Percentiles rank a stretch among this genome's conserved stretches.
Evolutionary conservation across 1,284 basidiomycete species (phyloP).

Genomic region (Fomes fomentarius): DNA sequence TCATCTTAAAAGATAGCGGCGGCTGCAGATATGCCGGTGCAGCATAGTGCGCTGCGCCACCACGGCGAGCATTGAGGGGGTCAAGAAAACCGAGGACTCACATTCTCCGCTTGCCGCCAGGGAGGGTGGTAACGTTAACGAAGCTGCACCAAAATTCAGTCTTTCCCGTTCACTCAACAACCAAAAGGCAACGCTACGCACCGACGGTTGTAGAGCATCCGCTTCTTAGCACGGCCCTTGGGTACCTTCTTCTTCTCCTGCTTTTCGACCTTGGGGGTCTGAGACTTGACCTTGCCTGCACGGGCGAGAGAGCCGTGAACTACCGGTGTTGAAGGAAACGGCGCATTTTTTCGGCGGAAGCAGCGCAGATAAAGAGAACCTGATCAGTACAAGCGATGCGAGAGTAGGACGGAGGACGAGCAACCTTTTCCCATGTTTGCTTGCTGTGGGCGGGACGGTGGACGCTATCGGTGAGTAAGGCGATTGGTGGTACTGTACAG

Average conservation of each 20-base stretch:
- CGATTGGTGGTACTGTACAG: conserved; percentile 29
- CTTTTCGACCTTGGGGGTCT: conserved; percentile 95
- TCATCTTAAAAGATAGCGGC: conserved; percentile 55
- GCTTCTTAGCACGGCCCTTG: conserved; percentile 97
- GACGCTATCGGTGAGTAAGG: conserved; percentile 24
- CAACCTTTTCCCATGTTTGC: conserved; percentile 71
- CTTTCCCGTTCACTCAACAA: background rate
- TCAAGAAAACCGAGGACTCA: conserved; percentile 52
- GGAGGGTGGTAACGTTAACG: conserved; percentile 92
- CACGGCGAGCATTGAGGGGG: conserved; percentile 3
- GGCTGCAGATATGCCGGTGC: background rate
- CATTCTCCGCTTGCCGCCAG: conserved; percentile 96
- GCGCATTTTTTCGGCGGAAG: conserved; percentile 2
- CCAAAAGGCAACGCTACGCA: conserved; percentile 44
- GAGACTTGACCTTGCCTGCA: conserved; percentile 99
- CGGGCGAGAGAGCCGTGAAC: conserved; percentile 99
- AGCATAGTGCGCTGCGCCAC: background rate
- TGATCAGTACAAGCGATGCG: conserved; percentile 9
- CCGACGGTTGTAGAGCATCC: conserved; percentile 93
- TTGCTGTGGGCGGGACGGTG: conserved; percentile 40
- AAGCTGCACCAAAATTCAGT: conserved; percentile 56
- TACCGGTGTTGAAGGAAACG: conserved; percentile 34
- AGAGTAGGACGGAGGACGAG: conserved; percentile 11
- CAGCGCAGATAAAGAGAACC: background rate
- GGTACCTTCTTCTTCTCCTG: conserved; percentile 98